Evolutionary conservation across 2,329 filamentous ascomycete genomes (phyloP), one percentile per base, ranked within the genome.

Genomic region (Cercospora sp.): DNA sequence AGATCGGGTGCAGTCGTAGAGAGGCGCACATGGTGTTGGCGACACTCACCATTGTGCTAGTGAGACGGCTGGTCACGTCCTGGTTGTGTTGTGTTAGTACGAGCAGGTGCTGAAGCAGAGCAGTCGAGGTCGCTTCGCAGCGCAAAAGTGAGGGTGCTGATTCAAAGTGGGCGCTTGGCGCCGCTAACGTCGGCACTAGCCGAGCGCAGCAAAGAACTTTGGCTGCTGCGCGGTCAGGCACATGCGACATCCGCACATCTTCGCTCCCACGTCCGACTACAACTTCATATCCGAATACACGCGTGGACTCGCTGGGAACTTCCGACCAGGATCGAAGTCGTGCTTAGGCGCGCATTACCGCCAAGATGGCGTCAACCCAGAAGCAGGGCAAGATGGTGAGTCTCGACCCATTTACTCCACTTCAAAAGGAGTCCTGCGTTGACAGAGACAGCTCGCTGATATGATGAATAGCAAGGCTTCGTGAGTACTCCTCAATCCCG

Each of bases 301-400:
- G n/a, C 31, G 55, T 9, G 18, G 12, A 36, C 16, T 36, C 55
- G 6, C 26, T 31, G 55, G 31, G 63, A 18, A 26, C 57, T 30
- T 13, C 28, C 20, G 4, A 30, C 26, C 51, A 7, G 30, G 36
- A 9, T 23, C 26, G 40, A 78, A 81, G 79, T 77, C 79, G 81
- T 81, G 80, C 76, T 79, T 76, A 60, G 73, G 73, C 73, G 70
- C 75, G 82, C 81, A 74, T 73, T 59, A 63, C 66, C 59, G 68
- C 66, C 73, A 79, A 48, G 73, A 85, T 84, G 83, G 79, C 80
- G 68, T 78, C 81, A 62, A 75, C 78, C 48, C 75, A 77, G 88
- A 97, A 97, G 83, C 94, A 97, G 84, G 95, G 95, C 84, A 98
- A 99, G 88, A 98, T 99, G 95, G 95, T 98, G 86, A 87, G 92